phyloP scores from a whole-genome alignment of 2,329 filamentous ascomycete species.

The Fusarium begoniae region DNA sequence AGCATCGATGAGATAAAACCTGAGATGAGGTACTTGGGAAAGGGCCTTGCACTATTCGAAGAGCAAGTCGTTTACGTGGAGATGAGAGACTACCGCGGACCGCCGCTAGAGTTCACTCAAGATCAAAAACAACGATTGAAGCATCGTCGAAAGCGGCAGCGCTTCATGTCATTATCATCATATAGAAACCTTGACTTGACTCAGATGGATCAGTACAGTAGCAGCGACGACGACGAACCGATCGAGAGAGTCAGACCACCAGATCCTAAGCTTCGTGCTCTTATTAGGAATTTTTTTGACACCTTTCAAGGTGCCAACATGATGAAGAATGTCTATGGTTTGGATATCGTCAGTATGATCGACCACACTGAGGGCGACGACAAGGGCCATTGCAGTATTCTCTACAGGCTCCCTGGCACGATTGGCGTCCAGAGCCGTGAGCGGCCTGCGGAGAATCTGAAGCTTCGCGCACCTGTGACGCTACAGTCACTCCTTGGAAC shows the following conservation, averaged over 20 bases:
- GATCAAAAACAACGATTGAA: background rate
- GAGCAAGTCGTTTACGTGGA: background rate
- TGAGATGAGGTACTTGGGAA: background rate
- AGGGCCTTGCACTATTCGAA: background rate
- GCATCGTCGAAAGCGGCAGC: background rate
- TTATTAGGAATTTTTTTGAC: background rate
- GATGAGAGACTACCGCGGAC: background rate
- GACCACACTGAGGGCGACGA: background rate
- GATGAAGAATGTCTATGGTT: background rate
- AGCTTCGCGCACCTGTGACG: background rate
- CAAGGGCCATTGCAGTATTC: background rate
- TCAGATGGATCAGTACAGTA: background rate
- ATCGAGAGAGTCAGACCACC: background rate
- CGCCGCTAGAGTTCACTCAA: background rate
- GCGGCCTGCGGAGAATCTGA: background rate
- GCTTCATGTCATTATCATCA: background rate
- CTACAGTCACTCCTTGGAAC: background rate
- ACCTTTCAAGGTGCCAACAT: background rate
- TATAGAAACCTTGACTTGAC: accelerated
- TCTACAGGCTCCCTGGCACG: background rate
- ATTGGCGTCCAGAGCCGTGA: background rate
- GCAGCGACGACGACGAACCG: background rate
- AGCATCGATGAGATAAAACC: background rate
- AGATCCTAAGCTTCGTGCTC: background rate
- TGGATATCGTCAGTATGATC: background rate